Base-by-base conservation (phyloP, 31 red algal species). In the Odonthalia washingtoniensis region DNA sequence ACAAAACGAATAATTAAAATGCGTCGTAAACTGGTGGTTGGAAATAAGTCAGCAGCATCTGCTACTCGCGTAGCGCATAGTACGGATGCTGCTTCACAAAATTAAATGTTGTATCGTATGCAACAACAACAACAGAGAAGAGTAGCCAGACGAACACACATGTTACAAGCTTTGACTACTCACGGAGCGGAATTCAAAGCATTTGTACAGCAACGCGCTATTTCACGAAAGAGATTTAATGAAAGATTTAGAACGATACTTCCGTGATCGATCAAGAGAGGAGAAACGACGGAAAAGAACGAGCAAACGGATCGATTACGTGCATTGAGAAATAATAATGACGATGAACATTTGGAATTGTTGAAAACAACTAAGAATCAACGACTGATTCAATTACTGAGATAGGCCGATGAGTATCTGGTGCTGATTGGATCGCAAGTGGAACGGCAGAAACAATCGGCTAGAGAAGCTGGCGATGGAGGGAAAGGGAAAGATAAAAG, bases 341-440 rank as follows among this genome's bases (percentile, higher is more conserved):
- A 98, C 62, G 96, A 98, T 75, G 96, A 91, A 40, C 95, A 98
- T 78, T 67, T 98, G 31, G 84, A 95, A 38, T 40, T 98, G 60
- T 78, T 98, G 27, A 87, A 95, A 41, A 88, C 77, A 34, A 95
- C 96, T 6, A 98, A 98, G 89, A 98, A 93, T 74, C 46, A 76
- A 66, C 90, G 96, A 45, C 72, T 98, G 26, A 92, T 98, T 83
- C 92, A 98, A 66, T 64, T 98, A 32, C 88, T 98, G 32, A 83
- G 85, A 52, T 93, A 98, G 84, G 95, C 96, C 27, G 96, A 95
- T 63, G 80, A 83, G 40, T 98, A 98, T 69, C 78, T 98, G n/a
- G 66, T 88, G 72, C 89, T 89, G 82, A 95, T 98, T 75, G 90
- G 92, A 46, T 84, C 96, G 42, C 93, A 98, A 60, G 96, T 98